These are phyloP conservation scores for Roridomyces roridus DNA, from an alignment of 768 basidiomycete genomes.

Conservation along the genomic window DNA sequence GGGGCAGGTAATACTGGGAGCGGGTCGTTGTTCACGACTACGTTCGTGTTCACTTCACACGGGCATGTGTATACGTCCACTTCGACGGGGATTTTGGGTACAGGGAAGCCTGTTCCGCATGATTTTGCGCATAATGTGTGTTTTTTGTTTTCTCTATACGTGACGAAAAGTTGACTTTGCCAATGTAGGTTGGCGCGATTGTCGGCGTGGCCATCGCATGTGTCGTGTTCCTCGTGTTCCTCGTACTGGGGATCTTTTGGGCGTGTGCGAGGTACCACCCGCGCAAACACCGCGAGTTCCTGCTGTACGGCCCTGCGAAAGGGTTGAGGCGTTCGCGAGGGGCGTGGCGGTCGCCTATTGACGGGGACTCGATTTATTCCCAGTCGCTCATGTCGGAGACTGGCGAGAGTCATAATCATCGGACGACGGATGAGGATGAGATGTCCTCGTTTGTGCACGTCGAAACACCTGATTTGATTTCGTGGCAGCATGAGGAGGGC, in stretches of 20 bases:
- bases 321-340: not conserved
- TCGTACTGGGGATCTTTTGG: not conserved
- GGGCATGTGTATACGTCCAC: not conserved
- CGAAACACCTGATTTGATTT: not conserved
- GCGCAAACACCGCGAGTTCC: not conserved
- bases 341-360: constrained; percentile 3
- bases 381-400: not conserved
- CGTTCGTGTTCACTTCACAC: not conserved
- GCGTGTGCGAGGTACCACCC: not conserved
- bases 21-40: constrained; percentile 4
- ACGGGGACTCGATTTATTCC: not conserved
- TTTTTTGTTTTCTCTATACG: too few species aligned
- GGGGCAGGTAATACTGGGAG: too few species aligned
- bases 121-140: not conserved
- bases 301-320: not conserved
- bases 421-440: not conserved
- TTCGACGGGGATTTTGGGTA: constrained; percentile 6
- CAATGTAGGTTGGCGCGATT: not conserved
- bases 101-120: not conserved
- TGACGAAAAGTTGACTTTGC: too few species aligned
- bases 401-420: too few species aligned
- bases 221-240: not conserved
- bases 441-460: not conserved
- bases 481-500: not conserved
- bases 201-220: not conserved